Evolutionary conservation across 2,329 filamentous ascomycete species (phyloP), one percentile per base, ranked within the genome.

Genomic region (Daldinia sp.): DNA sequence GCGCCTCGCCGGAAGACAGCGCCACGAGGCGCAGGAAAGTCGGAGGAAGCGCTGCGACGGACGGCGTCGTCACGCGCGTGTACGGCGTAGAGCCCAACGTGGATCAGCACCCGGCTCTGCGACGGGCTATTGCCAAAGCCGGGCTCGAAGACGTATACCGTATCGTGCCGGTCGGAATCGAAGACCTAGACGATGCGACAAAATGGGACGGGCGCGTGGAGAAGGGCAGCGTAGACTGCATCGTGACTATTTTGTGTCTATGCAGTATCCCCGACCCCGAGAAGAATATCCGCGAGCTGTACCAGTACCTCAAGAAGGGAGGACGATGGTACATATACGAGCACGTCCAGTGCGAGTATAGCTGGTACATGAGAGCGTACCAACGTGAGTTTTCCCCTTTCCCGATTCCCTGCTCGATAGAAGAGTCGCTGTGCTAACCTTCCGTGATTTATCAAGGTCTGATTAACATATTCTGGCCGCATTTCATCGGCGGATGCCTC

Each of bases 81-180:
- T 89, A 86, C 68, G 88, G 87, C 56, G 81, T 90, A 3, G 88
- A 91, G 76, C 88, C 88, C 2, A 90, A 89, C 71, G 56, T 72
- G 0, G 80, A 78, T 32, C 83, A 85, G 55, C 84, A 88, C 66
- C 72, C 72, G 0, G 74, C 74, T 4, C 76, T 91, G 52, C 75
- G 78, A 1, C 70, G 73, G 35, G 81, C 80, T 19, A 79, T 88
- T 3, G 71, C 75, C 9, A 79, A 80, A 1, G 80, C 85, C 1
- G 86, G 85, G 0, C 75, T 91, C 2, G 77, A 81, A 5, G 84
- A 78, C 52, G 75, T 83, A 6, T 91, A 90, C 72, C 82, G 87
- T 71, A 82, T 90, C 58, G 80, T 89, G 8, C 86, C 87, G 1
- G 80, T 85, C 4, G 88, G 88, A 2, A 85, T 90, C 43, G 83